phyloP scores from a whole-genome alignment of 305 asterid genomes.

The Fraxinus angustifolia region DNA sequence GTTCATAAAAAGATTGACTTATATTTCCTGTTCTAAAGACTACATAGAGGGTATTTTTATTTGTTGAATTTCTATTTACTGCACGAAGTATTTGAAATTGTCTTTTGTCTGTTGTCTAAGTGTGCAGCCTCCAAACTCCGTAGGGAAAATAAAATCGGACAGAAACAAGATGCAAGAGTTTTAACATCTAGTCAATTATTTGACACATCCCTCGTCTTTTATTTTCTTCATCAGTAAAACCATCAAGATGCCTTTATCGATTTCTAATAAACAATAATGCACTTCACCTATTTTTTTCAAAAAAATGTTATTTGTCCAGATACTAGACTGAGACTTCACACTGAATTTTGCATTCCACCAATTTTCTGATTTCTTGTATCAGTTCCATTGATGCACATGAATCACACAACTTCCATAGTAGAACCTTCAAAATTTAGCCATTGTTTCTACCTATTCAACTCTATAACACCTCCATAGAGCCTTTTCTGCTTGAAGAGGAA shows the following conservation, averaged over 20 bases:
- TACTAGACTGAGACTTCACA: background rate
- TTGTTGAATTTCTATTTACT: background rate
- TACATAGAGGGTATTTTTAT: background rate
- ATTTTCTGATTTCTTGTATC: background rate
- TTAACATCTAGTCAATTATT: background rate
- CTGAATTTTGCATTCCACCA: background rate
- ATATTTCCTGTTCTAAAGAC: background rate
- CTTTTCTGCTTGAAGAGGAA: background rate
- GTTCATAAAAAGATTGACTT: background rate
- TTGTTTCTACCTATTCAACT: background rate
- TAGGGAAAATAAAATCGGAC: background rate
- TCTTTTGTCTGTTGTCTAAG: background rate
- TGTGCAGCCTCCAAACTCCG: background rate
- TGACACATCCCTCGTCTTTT: background rate
- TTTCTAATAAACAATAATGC: background rate
- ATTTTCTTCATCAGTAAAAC: background rate
- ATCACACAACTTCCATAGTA: background rate
- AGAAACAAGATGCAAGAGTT: background rate
- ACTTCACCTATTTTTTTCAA: background rate
- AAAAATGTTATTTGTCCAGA: background rate
- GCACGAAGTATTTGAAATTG: background rate
- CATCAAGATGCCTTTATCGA: background rate
- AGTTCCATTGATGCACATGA: background rate
- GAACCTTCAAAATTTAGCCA: background rate
- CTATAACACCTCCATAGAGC: background rate